Base-by-base conservation (phyloP, 225 moss, liverwort and hornwort genomes). In the Marchantia polymorpha region DNA sequence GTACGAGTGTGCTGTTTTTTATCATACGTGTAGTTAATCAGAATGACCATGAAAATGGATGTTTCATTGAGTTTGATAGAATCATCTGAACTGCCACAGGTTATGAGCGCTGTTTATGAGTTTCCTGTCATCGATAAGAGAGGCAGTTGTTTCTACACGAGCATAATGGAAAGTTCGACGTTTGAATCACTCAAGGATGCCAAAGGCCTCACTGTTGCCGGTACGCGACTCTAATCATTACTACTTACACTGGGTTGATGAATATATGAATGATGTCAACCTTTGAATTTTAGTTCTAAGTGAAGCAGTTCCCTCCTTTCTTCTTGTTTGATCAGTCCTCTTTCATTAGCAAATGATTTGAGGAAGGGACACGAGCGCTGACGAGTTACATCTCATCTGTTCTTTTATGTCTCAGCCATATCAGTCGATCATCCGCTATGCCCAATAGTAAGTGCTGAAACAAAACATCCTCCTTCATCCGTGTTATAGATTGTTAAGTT, bases 371-470 rank as follows among this genome's bases (percentile, higher is more conserved):
- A 25, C 27, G 23, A 53, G 29, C 15, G 26, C 29, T 73, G 6
- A 55, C 73, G n/a, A 51, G 6, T 6, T 72, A 47, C 12, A 8
- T 51, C 12, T 72, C 39, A 12, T 10, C 23, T 22, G 23, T 55
- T 53, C 11, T 9, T 11, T 11, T 54, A 2, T 29, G 23, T 76
- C 72, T 27, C 84, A 87, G 87, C 87, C 69, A 84, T 84, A 75
- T 87, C 87, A 0, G 76, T 87, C 68, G 87, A 87, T 19, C 87
- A 87, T 73, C 87, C 87, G 47, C 84, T 87, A 54, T 87, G 87
- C 74, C 87, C 87, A 29, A 39, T 20, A 13, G 87, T 87, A 84
- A 84, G 84, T 82, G 9, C 6, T 39, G 39, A 39, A 2, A 39
- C 39, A 39, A 26, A 73, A 51, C 22, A 19, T 50, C n/a, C 49